Base-by-base conservation (phyloP, 805 yeast species). In the Saturnispora gosingensis region DNA sequence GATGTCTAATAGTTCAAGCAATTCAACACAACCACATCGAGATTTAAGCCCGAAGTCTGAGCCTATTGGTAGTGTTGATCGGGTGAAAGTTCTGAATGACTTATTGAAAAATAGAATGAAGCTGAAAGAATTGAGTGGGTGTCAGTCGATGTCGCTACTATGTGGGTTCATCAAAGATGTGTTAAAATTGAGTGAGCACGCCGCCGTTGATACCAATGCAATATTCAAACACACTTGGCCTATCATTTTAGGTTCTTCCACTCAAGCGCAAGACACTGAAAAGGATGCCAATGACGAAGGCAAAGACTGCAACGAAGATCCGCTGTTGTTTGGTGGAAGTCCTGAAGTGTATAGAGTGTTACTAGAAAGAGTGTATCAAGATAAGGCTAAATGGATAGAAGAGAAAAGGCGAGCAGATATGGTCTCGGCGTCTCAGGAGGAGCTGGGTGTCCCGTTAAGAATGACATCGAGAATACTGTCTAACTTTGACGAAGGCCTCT, bases 51-150 rank as follows among this genome's bases (percentile, higher is more conserved):
- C 30, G n/a, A 45, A 30, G 32, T 27, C 47, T 36, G 34, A 32
- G 28, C 36, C 43, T 5, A 43, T 46, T 32, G 34, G 32, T 5
- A 25, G 16, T 27, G 43, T 64, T 3, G 53, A 78, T 66, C 32
- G 71, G 59, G 61, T 67, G 60, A 57, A 70, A 51, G 50, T 72
- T 63, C 30, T 62, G 34, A 25, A 58, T 20, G 36, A 59, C 55
- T 49, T 54, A 16, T 39, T 66, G 47, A 52, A 54, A 24, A 52
- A 51, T 51, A 45, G 66, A 3, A 52, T 43, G 7, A 44, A 54
- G 13, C 27, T 65, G 13, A 52, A 54, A 9, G 63, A 63, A 11
- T 48, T 68, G 9, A 53, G 49, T 13, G 60, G 67, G 6, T 45
- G 57, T n/a, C 63, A 66, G 46, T 62, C 69, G 5, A 54, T 67